Conservation (phyloP, 1,284 basidiomycete species). For the Ceraceosorus guamensis region DNA sequence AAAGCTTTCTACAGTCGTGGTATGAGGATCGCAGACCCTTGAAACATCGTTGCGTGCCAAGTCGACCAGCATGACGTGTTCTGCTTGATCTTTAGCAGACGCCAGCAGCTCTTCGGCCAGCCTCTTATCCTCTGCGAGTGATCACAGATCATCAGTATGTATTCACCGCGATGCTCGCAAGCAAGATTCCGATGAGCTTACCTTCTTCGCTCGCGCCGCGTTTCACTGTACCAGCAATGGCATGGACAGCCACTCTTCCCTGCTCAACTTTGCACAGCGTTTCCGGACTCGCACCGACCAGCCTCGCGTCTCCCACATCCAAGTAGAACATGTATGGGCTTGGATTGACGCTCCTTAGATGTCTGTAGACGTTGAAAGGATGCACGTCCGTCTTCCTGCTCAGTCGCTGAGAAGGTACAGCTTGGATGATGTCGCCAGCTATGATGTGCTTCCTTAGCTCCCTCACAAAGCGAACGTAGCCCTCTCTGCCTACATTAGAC, state of each 20-base stretch:
- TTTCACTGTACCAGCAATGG: constrained; percentile 90
- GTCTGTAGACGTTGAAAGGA: constrained; percentile 94
- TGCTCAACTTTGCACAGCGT: constrained; percentile 88
- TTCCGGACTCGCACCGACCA: constrained; percentile 95
- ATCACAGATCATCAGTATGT: neutral
- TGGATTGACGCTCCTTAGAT: constrained; percentile 87
- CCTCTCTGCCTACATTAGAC: constrained; percentile 87
- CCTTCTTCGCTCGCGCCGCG: constrained; percentile 78
- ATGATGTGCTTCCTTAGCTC: constrained; percentile 87
- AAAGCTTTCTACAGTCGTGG: constrained; percentile 90
- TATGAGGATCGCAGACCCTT: constrained; percentile 87
- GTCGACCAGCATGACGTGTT: constrained; percentile 99
- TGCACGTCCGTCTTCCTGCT: constrained; percentile 77
- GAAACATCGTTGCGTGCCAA: constrained; percentile 99
- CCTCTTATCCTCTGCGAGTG: constrained; percentile 69
- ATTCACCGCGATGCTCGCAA: constrained; percentile 6
- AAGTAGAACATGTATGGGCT: constrained; percentile 99
- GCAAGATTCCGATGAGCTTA: constrained; percentile 46
- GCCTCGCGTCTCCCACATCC: constrained; percentile 73
- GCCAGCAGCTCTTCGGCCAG: constrained; percentile 67
- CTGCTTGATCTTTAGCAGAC: constrained; percentile 90
- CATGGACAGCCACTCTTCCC: constrained; percentile 88
- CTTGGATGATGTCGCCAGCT: constrained; percentile 96
- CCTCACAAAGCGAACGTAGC: constrained; percentile 88
- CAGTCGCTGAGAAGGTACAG: constrained; percentile 89